Conservation (phyloP, 129 eudicot species). For the carrot (Daucus carota) region DNA sequence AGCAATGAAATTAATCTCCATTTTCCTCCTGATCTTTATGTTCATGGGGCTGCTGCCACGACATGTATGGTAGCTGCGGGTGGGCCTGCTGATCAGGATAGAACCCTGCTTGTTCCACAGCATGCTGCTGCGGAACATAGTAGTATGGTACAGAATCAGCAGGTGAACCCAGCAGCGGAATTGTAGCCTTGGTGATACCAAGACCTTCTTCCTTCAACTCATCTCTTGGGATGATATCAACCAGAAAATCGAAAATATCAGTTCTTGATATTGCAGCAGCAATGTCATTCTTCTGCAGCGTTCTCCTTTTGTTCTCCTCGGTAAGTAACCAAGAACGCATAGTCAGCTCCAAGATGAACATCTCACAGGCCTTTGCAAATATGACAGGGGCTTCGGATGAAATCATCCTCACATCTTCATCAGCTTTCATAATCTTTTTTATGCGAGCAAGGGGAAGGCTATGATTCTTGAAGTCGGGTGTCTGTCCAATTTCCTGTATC, state of each 20-base stretch:
- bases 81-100: conserved; percentile 1
- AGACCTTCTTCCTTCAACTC: conserved; percentile 26
- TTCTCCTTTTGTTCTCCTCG: conserved; percentile 42
- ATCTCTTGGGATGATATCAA: conserved; percentile 33
- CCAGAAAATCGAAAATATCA: conserved; percentile 39
- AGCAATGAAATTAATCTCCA: background rate
- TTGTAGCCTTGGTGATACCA: conserved; percentile 12
- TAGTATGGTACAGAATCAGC: conserved; percentile 27
- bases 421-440: conserved; percentile 34
- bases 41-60: background rate
- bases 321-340: conserved; percentile 38
- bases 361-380: conserved; percentile 41
- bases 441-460: conserved; percentile 28
- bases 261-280: conserved; percentile 46
- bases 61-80: background rate
- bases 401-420: conserved; percentile 31
- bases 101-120: conserved; percentile 17
- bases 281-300: conserved; percentile 46
- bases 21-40: conserved; percentile 1
- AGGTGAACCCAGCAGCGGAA: conserved; percentile 25
- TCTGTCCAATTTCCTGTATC: conserved; percentile 23
- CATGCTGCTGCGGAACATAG: conserved; percentile 21
- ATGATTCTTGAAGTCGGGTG: conserved; percentile 28
- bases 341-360: conserved; percentile 40
- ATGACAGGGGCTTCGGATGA: conserved; percentile 27